Base-by-base conservation (phyloP, 805 yeast species). In the Lipomyces oligophaga region DNA sequence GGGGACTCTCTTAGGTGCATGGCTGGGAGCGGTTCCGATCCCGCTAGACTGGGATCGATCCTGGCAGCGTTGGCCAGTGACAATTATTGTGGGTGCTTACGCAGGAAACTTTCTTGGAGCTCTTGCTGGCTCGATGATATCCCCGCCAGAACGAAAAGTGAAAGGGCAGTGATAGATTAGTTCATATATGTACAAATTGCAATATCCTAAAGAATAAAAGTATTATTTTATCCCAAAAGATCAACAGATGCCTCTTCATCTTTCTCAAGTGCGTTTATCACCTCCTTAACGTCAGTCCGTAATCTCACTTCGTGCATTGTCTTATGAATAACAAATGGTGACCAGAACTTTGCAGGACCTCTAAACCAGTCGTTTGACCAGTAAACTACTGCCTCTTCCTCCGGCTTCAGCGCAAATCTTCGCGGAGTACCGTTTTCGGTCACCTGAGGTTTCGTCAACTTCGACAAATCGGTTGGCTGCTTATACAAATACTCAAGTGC, bases 21-120 rank as follows among this genome's bases (percentile, higher is more conserved):
- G 97, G 97, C 56, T 87, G 1, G 97, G 97, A 13, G 96, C 90
- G 2, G 65, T 85, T 30, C 97, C 95, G 1, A 88, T 93, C 48
- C 97, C 97, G 0, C 72, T 93, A 49, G 98, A 90, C 65, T 90
- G 98, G 98, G 98, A 90, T 63, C 75, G 97, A 59, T 85, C 83
- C 21, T 90, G 98, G 98, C 98, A 90, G 66, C 75, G 73, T 43
- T 90, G 96, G 94, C 98, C 98, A 5, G 77, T 87, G 43, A 90
- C 97, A 0, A 73, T 90, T 34, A 70, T 90, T 11, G 72, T 77
- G 6, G 97, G 97, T 1, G 80, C 80, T 0, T 86, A 85, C 59
- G 26, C 71, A 0, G 97, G 96, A n/a, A 76, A 81, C 2, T 70
- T 79, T 24, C 57, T 76, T 2, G 96, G 95, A 2, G n/a, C n/a